Evolutionary conservation across 2,329 filamentous ascomycete genomes (phyloP).

Genomic region (Trichoderma polysporum): DNA sequence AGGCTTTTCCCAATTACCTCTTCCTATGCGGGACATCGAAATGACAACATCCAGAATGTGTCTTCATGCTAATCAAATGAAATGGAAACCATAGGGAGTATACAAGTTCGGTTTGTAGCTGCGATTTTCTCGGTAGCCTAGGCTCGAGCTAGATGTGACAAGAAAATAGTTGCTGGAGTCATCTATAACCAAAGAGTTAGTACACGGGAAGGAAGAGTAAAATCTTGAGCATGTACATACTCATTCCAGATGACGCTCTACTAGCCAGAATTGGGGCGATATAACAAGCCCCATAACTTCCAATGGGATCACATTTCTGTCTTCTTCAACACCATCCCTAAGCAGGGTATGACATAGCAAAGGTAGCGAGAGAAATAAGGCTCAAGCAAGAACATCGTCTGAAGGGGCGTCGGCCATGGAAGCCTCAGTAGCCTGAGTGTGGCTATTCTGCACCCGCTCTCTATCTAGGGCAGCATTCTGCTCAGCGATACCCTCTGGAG

Average conservation of each 20-base stretch:
- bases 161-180: neutral
- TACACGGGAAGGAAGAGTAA: neutral
- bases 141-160: neutral
- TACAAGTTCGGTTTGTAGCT: neutral
- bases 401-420: constrained; percentile 16
- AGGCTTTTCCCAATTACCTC: neutral
- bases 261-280: neutral
- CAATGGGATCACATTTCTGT: neutral
- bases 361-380: neutral
- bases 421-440: constrained; percentile 17
- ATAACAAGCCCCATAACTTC: neutral
- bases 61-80: neutral
- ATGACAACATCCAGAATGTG: neutral
- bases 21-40: neutral
- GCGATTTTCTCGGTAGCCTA: neutral
- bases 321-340: neutral
- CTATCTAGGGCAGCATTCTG: constrained; percentile 30
- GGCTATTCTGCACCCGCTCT: constrained; percentile 23
- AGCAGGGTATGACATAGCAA: neutral
- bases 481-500: constrained; percentile 30
- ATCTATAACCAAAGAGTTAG: neutral
- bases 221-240: neutral
- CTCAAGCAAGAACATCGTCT: constrained; percentile 3
- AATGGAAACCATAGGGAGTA: neutral
- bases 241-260: neutral